These are phyloP conservation scores for Sporothrix sp. DNA, from an alignment of 2,329 filamentous ascomycete genomes.

Conservation along the genomic window DNA sequence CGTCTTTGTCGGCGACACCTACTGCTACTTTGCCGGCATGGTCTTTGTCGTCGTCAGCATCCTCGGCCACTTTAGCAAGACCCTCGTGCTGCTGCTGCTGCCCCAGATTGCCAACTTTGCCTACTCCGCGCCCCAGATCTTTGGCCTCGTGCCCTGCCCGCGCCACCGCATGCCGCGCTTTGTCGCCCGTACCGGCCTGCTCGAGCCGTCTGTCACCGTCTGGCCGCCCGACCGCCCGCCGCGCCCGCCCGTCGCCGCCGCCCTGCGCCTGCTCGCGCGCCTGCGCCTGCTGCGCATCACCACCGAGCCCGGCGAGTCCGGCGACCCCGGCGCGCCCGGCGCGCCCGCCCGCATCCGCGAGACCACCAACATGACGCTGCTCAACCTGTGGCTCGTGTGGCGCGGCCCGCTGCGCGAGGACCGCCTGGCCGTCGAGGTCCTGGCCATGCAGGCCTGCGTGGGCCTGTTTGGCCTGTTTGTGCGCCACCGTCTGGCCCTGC, in stretches of 20 bases:
- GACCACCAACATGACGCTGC: conserved; percentile 81
- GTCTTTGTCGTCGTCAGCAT: conserved; percentile 96
- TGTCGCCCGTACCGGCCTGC: conserved; percentile 71
- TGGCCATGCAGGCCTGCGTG: conserved; percentile 63
- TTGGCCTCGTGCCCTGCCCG: conserved; percentile 82
- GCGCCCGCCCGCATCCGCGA: conserved; percentile 64
- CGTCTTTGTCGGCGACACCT: conserved; percentile 96
- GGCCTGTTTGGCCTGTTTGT: conserved; percentile 79
- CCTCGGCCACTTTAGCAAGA: conserved; percentile 96
- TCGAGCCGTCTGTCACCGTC: conserved; percentile 77
- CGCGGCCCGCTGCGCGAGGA: conserved; percentile 86
- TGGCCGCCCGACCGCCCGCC: conserved; percentile 63
- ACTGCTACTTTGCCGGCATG: conserved; percentile 99
- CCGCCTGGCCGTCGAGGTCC: conserved; percentile 66
- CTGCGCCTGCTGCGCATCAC: conserved; percentile 60
- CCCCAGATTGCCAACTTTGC: conserved; percentile 96
- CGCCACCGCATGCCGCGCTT: conserved; percentile 85
- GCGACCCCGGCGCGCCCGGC: conserved; percentile 55
- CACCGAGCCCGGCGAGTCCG: conserved; percentile 56
- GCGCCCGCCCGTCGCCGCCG: conserved; percentile 48
- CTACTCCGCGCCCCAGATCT: conserved; percentile 87
- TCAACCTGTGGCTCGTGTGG: conserved; percentile 96
- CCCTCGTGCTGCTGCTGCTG: conserved; percentile 77
- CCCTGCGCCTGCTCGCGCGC: conserved; percentile 57
- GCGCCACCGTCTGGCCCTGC: conserved; percentile 72